These are phyloP conservation scores for Kodamaea suecica DNA, from an alignment of 1,139 yeast species.

Conservation along the genomic window DNA sequence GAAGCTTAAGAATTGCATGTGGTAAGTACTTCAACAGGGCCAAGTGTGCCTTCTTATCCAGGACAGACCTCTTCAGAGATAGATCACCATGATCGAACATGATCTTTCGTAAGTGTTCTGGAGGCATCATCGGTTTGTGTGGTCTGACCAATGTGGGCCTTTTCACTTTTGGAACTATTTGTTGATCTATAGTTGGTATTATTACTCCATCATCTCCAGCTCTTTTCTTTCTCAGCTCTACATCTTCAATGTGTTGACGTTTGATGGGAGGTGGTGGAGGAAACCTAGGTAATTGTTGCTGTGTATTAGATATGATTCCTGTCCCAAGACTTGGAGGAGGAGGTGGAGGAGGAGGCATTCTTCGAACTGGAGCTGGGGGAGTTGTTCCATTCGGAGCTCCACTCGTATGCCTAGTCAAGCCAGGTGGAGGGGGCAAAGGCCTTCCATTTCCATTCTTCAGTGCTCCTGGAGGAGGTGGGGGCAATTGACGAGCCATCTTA, in stretches of 20 bases:
- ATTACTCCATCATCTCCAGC: not conserved
- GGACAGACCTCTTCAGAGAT: conserved; percentile 74
- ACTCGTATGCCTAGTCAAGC: conserved; percentile 9
- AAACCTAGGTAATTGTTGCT: not conserved
- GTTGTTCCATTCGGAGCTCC: not conserved
- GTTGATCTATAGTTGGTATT: not conserved
- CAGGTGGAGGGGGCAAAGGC: conserved; percentile 18
- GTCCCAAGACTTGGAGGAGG: conserved; percentile 17
- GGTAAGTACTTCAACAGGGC: conserved; percentile 96
- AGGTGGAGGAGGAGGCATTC: conserved; percentile 10
- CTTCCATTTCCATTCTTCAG: conserved; percentile 5
- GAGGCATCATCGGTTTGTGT: conserved; percentile 83
- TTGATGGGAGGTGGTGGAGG: conserved; percentile 14
- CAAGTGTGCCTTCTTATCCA: conserved; percentile 82
- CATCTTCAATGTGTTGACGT: not conserved
- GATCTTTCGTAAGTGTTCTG: conserved; percentile 86
- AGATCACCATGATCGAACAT: conserved; percentile 84
- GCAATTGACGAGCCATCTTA: conserved; percentile 26
- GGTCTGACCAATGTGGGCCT: conserved; percentile 45
- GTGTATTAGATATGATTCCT: conserved; percentile 10
- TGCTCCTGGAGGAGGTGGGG: conserved; percentile 28
- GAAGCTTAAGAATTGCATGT: conserved; percentile 81
- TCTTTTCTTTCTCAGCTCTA: no score
- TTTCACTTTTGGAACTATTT: conserved; percentile 5
- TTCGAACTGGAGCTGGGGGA: conserved; percentile 2